Conservation (phyloP, 257 asterid species). For the Paraleonurus japonicus region DNA sequence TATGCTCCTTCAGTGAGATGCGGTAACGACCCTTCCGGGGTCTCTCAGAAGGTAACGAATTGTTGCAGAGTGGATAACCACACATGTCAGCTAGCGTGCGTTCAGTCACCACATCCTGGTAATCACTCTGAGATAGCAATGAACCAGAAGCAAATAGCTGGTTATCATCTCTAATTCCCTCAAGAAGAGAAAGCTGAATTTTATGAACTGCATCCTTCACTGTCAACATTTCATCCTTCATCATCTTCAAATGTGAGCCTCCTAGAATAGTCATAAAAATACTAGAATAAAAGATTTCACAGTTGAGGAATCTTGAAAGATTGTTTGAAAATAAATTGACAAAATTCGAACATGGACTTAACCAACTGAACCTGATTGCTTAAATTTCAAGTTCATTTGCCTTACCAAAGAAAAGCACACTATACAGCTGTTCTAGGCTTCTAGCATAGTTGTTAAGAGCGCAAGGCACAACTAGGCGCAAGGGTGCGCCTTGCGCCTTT, state of each 20-base stretch:
- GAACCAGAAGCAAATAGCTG: constrained; percentile 69
- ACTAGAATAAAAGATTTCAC: neutral
- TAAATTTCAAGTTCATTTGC: neutral
- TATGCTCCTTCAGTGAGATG: constrained; percentile 86
- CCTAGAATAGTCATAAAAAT: neutral
- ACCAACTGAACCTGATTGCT: neutral
- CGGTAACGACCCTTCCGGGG: constrained; percentile 77
- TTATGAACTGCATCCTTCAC: constrained; percentile 75
- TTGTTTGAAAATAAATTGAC: neutral
- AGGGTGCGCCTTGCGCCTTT: no score
- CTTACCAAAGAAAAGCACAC: neutral
- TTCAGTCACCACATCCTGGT: constrained; percentile 84
- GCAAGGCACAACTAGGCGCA: no score
- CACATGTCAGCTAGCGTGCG: constrained; percentile 64
- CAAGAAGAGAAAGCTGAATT: constrained; percentile 78
- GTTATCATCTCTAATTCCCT: constrained; percentile 64
- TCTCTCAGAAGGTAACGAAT: constrained; percentile 56
- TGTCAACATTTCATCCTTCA: constrained; percentile 34
- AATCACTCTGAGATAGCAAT: constrained; percentile 59
- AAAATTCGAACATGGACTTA: neutral
- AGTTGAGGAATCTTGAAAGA: neutral
- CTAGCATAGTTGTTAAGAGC: no score
- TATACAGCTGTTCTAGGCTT: no score
- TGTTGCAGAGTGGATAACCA: constrained; percentile 84
- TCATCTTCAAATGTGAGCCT: constrained; percentile 40